Base-by-base conservation (phyloP, 169 alveolate genomes). In the Eimeria sp. region DNA sequence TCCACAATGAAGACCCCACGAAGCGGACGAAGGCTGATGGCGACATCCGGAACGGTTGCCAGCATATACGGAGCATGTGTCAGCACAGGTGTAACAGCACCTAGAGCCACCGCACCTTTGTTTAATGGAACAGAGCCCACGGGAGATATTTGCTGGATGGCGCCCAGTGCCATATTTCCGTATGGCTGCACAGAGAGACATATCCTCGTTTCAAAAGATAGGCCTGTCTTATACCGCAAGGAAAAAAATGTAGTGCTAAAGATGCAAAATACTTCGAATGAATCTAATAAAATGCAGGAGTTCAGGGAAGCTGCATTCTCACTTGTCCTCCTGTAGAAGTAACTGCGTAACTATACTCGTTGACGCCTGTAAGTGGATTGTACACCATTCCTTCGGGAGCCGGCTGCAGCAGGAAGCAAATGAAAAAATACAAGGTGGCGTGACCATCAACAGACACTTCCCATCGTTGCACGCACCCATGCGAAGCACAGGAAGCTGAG, bases 151-250 rank as follows among this genome's bases (percentile, higher is more conserved):
- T 83, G 96, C 94, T 82, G 96, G 34, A 67, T 80, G 45, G 96
- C 96, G 22, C 96, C 96, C 20, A 30, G 43, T 45, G 86, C 61
- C 89, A 47, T 80, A 61, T 93, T 75, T 10, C 96, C 96, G 80
- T 58, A 82, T 20, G 94, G 93, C 96, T 93, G 96, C 63, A 65
- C 57, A 65, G 20, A 51, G 58, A 47, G n/a, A 20, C 51, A 83
- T 30, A n/a, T 16, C 75, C 20, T 27, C n/a, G 51, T 11, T 25
- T 34, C 58, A 51, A 9, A 4, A 10, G 22, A 7, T 6, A 30
- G 22, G 20, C 27, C 11, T 10, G 7, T 34, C 51, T 49, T 30
- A 13, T 30, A 7, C 30, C 11, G 9, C 34, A 9, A 54, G 45
- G 63, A 9, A 4, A 40, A 54, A 11, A 47, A 51, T 54, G 54